These are phyloP conservation scores for Podaxis sp. DNA, from an alignment of 768 basidiomycete genomes.

Conservation along the genomic window DNA sequence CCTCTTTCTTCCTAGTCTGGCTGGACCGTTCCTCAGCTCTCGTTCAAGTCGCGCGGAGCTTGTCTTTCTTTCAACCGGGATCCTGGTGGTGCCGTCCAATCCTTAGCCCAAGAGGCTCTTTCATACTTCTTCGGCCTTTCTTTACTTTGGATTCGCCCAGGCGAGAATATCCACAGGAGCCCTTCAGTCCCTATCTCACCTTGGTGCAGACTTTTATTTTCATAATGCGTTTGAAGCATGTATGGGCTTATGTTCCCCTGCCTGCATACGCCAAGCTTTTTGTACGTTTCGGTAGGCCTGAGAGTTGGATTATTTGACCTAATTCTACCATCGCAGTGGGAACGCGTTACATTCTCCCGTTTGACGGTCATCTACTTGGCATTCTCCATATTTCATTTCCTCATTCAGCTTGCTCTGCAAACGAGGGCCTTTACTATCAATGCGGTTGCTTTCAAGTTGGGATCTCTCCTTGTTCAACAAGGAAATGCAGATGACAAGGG, in stretches of 20 bases:
- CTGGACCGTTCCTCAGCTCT: slow-evolving; percentile 25
- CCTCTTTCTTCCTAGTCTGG: slow-evolving; percentile 19
- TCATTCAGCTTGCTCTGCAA: slow-evolving; percentile 69
- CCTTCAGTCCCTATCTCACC: background rate
- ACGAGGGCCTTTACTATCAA: slow-evolving; percentile 67
- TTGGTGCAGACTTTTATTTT: background rate
- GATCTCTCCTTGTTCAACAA: slow-evolving; percentile 49
- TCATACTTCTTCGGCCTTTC: background rate
- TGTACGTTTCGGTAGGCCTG: slow-evolving; percentile 27
- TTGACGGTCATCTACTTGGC: slow-evolving; percentile 65
- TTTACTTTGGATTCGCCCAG: background rate
- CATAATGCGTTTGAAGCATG: slow-evolving; percentile 24
- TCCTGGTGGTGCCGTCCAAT: slow-evolving; percentile 1
- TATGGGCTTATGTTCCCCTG: slow-evolving; percentile 35
- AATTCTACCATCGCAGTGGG: slow-evolving; percentile 47
- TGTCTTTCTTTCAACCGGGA: slow-evolving; percentile 3
- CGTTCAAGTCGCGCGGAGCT: background rate
- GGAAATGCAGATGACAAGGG: slow-evolving; percentile 48
- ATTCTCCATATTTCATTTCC: slow-evolving; percentile 66
- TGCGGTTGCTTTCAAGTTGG: slow-evolving; percentile 50
- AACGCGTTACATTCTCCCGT: slow-evolving; percentile 66
- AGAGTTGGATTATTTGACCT: slow-evolving; percentile 22
- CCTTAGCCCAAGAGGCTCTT: slow-evolving; percentile 7
- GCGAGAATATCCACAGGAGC: background rate
- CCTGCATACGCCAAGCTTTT: slow-evolving; percentile 35